These are phyloP conservation scores for Pseudoneurospora amorphoporcata DNA, from an alignment of 495 filamentous ascomycete species.

Conservation along the genomic window DNA sequence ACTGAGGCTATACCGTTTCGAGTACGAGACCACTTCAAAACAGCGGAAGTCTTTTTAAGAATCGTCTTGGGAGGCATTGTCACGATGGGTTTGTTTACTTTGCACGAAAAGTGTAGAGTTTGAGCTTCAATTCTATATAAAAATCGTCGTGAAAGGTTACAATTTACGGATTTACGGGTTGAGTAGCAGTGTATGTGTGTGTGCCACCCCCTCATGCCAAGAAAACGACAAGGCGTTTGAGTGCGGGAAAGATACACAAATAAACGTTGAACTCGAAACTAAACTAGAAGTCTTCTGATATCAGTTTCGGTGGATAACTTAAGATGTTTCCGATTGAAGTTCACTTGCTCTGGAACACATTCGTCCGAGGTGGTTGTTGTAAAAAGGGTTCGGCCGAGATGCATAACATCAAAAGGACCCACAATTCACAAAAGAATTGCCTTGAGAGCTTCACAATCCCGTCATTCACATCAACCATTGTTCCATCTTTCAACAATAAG, in stretches of 20 bases:
- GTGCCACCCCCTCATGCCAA: too few relatives aligned
- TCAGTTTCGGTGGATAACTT: background rate
- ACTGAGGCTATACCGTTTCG: too few relatives aligned
- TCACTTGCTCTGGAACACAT: background rate
- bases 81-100: too few relatives aligned
- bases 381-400: background rate
- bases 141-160: too few relatives aligned
- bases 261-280: background rate
- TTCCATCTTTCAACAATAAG: background rate
- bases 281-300: background rate
- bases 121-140: too few relatives aligned
- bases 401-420: background rate
- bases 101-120: too few relatives aligned
- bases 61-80: too few relatives aligned
- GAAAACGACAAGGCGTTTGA: too few relatives aligned
- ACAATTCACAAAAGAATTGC: background rate
- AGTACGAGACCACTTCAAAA: too few relatives aligned
- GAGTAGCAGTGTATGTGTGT: too few relatives aligned
- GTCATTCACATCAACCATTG: background rate
- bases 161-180: too few relatives aligned
- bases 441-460: background rate
- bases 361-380: background rate
- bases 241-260: background rate
- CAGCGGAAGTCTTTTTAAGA: too few relatives aligned
- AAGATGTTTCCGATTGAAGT: background rate